Evolutionary conservation across 345 rosid species (phyloP).

Genomic region (Eutrema japonicum): DNA sequence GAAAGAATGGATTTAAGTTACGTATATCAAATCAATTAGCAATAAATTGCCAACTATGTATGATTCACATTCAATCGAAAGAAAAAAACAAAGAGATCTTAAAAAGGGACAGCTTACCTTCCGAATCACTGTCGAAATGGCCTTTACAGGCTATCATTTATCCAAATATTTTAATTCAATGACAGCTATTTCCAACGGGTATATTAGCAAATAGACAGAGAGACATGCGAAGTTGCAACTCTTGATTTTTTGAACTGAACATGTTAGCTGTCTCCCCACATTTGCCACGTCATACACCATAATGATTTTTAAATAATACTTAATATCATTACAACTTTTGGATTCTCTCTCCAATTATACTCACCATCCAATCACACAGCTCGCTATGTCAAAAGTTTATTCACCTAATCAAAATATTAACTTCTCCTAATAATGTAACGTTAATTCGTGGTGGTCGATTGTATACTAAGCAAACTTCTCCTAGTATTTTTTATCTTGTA

Average conservation of each 20-base stretch:
- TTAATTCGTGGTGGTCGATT: conserved; percentile 11
- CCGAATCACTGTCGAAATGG: conserved; percentile 28
- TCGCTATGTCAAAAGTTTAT: conserved; percentile 1
- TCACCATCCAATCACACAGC: conserved; percentile 36
- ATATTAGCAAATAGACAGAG: conserved; percentile 36
- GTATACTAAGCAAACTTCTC: conserved; percentile 17
- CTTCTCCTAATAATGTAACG: neutral
- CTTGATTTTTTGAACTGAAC: conserved; percentile 32
- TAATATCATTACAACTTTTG: conserved; percentile 6
- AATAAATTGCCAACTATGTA: conserved; percentile 29
- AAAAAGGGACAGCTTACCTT: conserved; percentile 33
- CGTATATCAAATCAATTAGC: conserved; percentile 17
- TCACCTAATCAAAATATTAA: conserved; percentile 21
- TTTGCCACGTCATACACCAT: conserved; percentile 29
- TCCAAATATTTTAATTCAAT: conserved; percentile 30
- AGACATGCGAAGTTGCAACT: conserved; percentile 45
- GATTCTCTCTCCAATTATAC: conserved; percentile 38
- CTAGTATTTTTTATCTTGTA: neutral
- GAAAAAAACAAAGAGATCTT: neutral
- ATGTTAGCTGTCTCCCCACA: conserved; percentile 38
- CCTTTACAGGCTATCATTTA: conserved; percentile 39
- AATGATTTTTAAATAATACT: neutral
- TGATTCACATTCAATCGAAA: conserved; percentile 8
- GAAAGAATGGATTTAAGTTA: neutral
- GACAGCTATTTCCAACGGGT: conserved; percentile 45